Base-by-base conservation (phyloP, 495 filamentous ascomycete genomes). In the Trichoderma virens region DNA sequence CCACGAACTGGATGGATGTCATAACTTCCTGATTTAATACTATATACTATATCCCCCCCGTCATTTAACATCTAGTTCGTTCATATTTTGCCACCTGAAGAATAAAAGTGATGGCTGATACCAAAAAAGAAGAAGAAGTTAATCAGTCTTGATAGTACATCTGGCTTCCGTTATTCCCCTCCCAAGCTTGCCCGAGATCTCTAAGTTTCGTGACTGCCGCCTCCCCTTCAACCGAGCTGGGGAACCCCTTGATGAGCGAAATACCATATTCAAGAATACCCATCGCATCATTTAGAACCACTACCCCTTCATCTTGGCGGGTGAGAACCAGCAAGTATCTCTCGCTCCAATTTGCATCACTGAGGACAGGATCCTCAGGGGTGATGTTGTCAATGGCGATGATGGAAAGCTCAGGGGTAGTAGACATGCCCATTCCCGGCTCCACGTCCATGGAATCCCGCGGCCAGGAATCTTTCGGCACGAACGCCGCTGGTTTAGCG, bases 311-410 rank as follows among this genome's bases (percentile, higher is more conserved):
- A 56, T 56, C 51, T 16, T 13, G 7, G 14, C 23, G 23, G 9
- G 5, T 28, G 7, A 56, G 25, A 2, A 30, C 51, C 11, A 28
- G 51, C 11, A 56, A 13, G 20, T 56, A 30, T 14, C 20, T 56
- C 9, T 30, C 23, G 13, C 51, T 56, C 51, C 51, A 56, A 25
- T 56, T 56, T 5, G 23, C 25, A 28, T 56, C 25, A 11, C 23
- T 67, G n/a, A 81, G n/a, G 5, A 62, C 47, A 0, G 70, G 64
- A 66, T 82, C 71, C 27, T 81, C 74, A 2, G 73, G 73, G 0
- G 67, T 67, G 5, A 79, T 63, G 13, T 71, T 71, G 67, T 81
- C 78, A 61, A 82, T 73, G 59, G 74, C 72, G 1, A 80, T 70
- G 9, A 62, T 34, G 20, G 30, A 25, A 3, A 23, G 31, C 28